Percentiles rank a stretch among this genome's conserved stretches.
phyloP scores from a whole-genome alignment of 1,284 basidiomycete genomes.

The Papiliotrema flavescens region DNA sequence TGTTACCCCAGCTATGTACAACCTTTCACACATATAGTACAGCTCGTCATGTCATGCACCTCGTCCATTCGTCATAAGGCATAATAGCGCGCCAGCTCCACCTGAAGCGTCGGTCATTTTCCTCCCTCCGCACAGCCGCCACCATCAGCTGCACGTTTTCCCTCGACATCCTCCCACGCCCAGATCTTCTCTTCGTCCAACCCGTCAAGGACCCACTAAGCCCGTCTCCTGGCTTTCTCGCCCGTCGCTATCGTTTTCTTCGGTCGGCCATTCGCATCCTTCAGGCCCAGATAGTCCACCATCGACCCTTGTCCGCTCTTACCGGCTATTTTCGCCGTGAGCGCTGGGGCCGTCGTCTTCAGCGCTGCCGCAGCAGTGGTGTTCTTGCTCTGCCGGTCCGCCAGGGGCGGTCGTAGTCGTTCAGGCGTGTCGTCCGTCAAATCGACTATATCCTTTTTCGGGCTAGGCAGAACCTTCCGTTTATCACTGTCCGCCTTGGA shows the following conservation, averaged over 20 bases:
- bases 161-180: too few relatives aligned
- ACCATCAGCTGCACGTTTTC: too few relatives aligned
- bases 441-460: background rate
- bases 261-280: constrained; percentile 30
- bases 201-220: too few relatives aligned
- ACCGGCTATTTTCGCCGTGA: background rate
- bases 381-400: too few relatives aligned
- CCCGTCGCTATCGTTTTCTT: constrained; percentile 26
- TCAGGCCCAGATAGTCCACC: constrained; percentile 13
- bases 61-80: too few relatives aligned
- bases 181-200: too few relatives aligned
- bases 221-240: constrained; percentile 19
- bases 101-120: too few relatives aligned
- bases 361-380: background rate
- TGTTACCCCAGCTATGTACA: too few relatives aligned
- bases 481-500: constrained; percentile 1
- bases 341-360: background rate
- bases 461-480: background rate
- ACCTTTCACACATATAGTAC: too few relatives aligned
- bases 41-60: too few relatives aligned
- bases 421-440: background rate
- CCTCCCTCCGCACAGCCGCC: too few relatives aligned
- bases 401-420: background rate
- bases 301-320: background rate
- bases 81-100: too few relatives aligned